Evolutionary conservation across 2,329 filamentous ascomycete species (phyloP), one percentile per base, ranked within the genome.

Genomic region (Talaromyces sp.): DNA sequence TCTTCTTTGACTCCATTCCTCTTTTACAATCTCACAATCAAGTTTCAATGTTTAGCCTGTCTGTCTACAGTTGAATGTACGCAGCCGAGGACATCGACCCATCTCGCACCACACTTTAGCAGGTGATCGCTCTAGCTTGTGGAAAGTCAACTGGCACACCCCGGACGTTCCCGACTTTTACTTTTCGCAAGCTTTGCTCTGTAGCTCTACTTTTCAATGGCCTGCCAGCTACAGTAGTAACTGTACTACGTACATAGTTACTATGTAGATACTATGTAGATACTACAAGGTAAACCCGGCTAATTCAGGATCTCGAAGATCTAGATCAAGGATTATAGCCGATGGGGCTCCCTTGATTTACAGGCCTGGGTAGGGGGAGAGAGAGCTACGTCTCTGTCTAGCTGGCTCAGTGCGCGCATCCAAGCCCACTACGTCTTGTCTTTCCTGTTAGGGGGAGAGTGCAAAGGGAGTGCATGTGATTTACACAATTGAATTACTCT

Each of bases 91-190:
- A 14, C 28, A 50, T 50, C 46, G 16, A 48, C 23, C n/a, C 23
- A 16, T n/a, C 6, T 8, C 3, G 14, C 44, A 48, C 12, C 6
- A 25, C 5, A 40, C n/a, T n/a, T 1, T 28, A n/a, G n/a, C n/a
- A n/a, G n/a, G n/a, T n/a, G n/a, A n/a, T n/a, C n/a, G n/a, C n/a
- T n/a, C n/a, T n/a, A n/a, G n/a, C n/a, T n/a, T n/a, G n/a, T n/a
- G n/a, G n/a, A n/a, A n/a, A n/a, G n/a, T n/a, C n/a, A n/a, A 11
- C 42, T 48, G 44, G 44, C 44, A 16, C 44, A 28, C 46, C 46
- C 46, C 46, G 46, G 46, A 50, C 23, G 46, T 50, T 50, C 46
- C 46, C 46, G 46, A 50, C 23, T 50, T 50, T 50, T 23, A 50
- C 46, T 31, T 50, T 21, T 23, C 46, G 23, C 46, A 31, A 50